phyloP scores from a whole-genome alignment of 202 grass and related monocot genomes.

The Panicum hallii region DNA sequence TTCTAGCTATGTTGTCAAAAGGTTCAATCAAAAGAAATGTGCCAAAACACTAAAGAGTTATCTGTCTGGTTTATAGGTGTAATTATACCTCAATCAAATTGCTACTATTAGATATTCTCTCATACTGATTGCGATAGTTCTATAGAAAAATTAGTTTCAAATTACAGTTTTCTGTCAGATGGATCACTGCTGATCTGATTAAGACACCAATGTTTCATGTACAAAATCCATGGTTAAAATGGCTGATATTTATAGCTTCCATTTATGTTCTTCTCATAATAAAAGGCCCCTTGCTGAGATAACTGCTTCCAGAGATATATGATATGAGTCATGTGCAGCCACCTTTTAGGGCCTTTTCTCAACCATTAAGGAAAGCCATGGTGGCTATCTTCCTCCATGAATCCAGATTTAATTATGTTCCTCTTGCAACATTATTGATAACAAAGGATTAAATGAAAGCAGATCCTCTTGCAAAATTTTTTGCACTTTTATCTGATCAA shows the following conservation, averaged over 20 bases:
- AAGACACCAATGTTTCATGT: neutral
- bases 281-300: neutral
- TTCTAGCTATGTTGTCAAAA: neutral
- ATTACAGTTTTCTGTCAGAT: neutral
- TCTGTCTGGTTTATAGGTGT: neutral
- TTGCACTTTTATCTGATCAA: neutral
- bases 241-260: neutral
- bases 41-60: neutral
- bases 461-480: no score
- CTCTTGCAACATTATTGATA: neutral
- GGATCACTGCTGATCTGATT: neutral
- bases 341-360: neutral
- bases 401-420: neutral
- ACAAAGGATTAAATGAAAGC: no score
- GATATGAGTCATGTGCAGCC: neutral
- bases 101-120: neutral
- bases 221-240: neutral
- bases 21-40: neutral
- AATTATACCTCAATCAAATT: neutral
- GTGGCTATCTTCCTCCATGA: neutral
- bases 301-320: neutral
- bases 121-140: neutral
- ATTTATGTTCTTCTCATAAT: neutral
- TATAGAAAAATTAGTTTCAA: neutral
- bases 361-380: neutral